Conservation (phyloP, 345 rosid species). For the Reutealis trisperma region DNA sequence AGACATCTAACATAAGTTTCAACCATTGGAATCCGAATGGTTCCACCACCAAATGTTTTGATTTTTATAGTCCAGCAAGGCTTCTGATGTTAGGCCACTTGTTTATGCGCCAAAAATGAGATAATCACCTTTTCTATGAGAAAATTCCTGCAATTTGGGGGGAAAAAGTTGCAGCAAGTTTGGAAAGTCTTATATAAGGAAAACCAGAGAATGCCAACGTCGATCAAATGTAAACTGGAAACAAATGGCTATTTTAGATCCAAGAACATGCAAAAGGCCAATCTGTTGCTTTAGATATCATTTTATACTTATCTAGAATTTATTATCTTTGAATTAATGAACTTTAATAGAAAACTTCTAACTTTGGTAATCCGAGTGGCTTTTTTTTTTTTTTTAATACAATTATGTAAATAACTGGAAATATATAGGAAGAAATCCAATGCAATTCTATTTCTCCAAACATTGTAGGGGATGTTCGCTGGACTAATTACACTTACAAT, state of each 20-base stretch:
- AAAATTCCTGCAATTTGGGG: conserved; percentile 57
- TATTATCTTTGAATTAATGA: neutral
- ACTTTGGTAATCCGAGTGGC: neutral
- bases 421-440: neutral
- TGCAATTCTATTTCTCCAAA: neutral
- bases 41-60: conserved; percentile 68
- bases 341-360: neutral
- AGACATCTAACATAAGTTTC: conserved; percentile 91
- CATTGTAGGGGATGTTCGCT: neutral
- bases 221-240: neutral
- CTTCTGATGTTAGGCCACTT: conserved; percentile 81
- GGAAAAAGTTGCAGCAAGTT: neutral
- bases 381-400: neutral
- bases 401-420: neutral
- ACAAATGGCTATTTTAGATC: neutral
- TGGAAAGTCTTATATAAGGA: neutral
- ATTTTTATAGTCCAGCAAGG: conserved; percentile 61
- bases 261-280: neutral
- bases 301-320: neutral
- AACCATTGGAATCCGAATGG: conserved; percentile 84
- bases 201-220: too few species aligned
- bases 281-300: neutral
- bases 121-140: conserved; percentile 77
- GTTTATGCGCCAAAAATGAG: conserved; percentile 91
- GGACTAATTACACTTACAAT: neutral